phyloP scores from a whole-genome alignment of 768 basidiomycete species.

The Tephrocybe sp. region DNA sequence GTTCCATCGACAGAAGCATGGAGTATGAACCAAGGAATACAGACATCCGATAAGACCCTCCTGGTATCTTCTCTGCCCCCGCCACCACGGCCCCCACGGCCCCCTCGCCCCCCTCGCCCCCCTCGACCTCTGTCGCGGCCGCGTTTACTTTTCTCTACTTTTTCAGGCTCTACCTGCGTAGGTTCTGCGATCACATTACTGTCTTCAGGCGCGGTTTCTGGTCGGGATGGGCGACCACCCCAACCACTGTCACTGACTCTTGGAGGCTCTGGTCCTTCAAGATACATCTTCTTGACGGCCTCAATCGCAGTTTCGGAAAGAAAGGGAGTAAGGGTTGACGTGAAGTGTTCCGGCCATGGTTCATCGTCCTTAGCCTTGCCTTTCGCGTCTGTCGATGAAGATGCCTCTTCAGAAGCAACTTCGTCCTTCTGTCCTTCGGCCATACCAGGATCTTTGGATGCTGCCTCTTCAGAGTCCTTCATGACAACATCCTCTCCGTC shows the following conservation, averaged over 20 bases:
- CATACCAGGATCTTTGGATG: conserved; percentile 7
- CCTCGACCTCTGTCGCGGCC: conserved; percentile 42
- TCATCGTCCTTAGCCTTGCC: conserved; percentile 27
- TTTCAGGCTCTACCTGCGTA: conserved; percentile 22
- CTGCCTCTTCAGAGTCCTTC: conserved; percentile 16
- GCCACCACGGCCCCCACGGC: conserved; percentile 40
- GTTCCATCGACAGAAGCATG: conserved; percentile 8
- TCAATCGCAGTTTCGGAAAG: conserved; percentile 59
- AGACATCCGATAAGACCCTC: conserved; percentile 79
- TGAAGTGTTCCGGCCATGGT: conserved; percentile 68
- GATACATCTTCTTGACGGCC: conserved; percentile 67
- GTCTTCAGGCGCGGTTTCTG: conserved; percentile 15
- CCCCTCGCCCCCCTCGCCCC: conserved; percentile 42
- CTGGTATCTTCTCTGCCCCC: conserved; percentile 59
- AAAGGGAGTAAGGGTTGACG: conserved; percentile 53
- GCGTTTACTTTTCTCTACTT: conserved; percentile 30
- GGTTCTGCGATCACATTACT: conserved; percentile 16
- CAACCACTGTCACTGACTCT: conserved; percentile 74
- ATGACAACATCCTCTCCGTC: conserved; percentile 21
- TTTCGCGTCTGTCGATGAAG: conserved; percentile 7
- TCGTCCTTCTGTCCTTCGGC: conserved; percentile 12
- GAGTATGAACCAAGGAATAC: conserved; percentile 29
- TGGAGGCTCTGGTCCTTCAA: conserved; percentile 81
- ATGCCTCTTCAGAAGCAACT: conserved; percentile 5
- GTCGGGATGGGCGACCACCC: conserved; percentile 46